Evolutionary conservation across 2,329 filamentous ascomycete species (phyloP).

Genomic region (Fusarium vanettenii): DNA sequence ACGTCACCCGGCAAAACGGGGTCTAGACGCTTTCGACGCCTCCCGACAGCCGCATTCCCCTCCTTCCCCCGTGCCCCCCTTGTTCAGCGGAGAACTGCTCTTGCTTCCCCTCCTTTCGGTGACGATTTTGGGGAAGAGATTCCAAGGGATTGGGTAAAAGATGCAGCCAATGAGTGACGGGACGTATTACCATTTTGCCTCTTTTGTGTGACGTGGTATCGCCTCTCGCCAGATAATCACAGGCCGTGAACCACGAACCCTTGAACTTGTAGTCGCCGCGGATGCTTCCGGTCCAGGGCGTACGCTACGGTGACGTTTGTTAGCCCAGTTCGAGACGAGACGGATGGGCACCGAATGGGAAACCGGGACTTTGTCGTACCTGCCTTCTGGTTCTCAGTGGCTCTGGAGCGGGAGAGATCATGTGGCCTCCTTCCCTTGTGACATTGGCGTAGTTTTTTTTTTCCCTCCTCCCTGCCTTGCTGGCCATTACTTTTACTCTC

Average conservation of each 20-base stretch:
- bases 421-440: constrained; percentile 21
- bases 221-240: not conserved
- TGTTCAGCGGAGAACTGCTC: constrained; percentile 5
- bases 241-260: not conserved
- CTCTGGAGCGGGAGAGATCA: constrained; percentile 20
- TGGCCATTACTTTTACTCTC: not conserved
- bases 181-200: not conserved
- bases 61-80: not conserved
- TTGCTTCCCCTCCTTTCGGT: constrained; percentile 19
- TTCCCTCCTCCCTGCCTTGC: not conserved
- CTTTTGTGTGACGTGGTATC: constrained; percentile 12
- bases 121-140: constrained; percentile 14
- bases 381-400: not conserved
- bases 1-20: constrained; percentile 37
- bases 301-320: constrained; percentile 24
- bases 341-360: not conserved
- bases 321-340: not conserved
- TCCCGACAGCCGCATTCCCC: constrained; percentile 12
- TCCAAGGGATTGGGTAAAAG: not conserved
- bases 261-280: not conserved
- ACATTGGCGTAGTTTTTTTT: constrained; percentile 13
- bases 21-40: constrained; percentile 12
- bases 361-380: constrained; percentile 7
- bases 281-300: constrained; percentile 9
- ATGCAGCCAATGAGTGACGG: constrained; percentile 6